These are phyloP conservation scores for Arabis hirsuta DNA, from an alignment of 345 rosid genomes.

Conservation along the genomic window DNA sequence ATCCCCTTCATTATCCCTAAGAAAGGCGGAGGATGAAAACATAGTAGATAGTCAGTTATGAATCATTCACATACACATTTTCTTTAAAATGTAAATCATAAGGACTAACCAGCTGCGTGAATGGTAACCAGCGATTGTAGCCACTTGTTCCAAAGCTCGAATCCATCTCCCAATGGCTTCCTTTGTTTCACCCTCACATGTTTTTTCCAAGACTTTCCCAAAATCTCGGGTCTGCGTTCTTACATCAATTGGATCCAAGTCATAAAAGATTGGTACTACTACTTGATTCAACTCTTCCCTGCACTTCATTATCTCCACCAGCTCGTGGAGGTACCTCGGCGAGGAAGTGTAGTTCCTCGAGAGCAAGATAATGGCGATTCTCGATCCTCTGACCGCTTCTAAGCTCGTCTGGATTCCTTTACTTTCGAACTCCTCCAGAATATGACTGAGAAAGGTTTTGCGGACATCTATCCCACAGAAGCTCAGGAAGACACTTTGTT, in stretches of 20 bases:
- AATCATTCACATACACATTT: not conserved
- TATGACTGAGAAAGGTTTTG: not conserved
- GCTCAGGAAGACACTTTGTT: not conserved
- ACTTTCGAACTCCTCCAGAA: not conserved
- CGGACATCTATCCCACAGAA: not conserved
- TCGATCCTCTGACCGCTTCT: not conserved
- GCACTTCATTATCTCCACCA: slow-evolving; percentile 28
- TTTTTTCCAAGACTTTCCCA: not conserved
- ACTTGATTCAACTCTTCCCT: not conserved
- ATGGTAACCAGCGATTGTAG: not conserved
- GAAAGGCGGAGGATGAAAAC: not conserved
- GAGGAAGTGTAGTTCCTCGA: slow-evolving; percentile 23
- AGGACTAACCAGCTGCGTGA: not conserved
- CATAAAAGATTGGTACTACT: not conserved
- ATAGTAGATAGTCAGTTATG: not conserved
- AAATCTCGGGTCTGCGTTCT: not conserved
- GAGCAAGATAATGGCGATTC: not conserved
- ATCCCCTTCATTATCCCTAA: not conserved
- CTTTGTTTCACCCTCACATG: slow-evolving; percentile 1
- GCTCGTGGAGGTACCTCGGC: not conserved
- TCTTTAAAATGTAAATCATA: too few relatives aligned
- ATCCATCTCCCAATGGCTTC: not conserved
- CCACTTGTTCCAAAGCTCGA: not conserved
- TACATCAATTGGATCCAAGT: not conserved
- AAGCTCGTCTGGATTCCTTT: not conserved